Evolutionary conservation across 2,329 filamentous ascomycete species (phyloP), one percentile per base, ranked within the genome.

Genomic region (Zasmidium angulare): DNA sequence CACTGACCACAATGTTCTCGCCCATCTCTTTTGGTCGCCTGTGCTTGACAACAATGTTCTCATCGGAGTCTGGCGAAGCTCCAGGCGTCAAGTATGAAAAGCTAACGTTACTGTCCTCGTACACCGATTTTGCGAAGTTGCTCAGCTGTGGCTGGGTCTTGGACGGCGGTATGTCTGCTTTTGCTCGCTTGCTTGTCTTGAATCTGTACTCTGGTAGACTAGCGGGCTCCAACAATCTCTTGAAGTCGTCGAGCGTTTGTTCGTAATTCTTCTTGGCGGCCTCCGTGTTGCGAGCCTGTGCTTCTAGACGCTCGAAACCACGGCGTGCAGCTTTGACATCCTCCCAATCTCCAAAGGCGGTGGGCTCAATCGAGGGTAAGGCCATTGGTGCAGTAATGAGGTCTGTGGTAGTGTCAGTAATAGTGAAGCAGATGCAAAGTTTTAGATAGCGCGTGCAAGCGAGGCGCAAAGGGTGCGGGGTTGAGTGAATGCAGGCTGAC

Each of bases 161-260:
- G 19, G 59, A 46, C 22, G 51, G 50, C 17, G 58, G 47, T n/a
- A 57, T 55, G 47, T 47, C 58, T n/a, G 31, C 49, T 3, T 47
- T 47, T 17, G 58, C 56, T 29, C 50, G 61, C 36, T 64, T 63
- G 2, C 63, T 62, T 40, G 46, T 53, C 58, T 69, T 72, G 64
- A 90, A 88, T 54, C 65, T 65, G 60, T 85, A 90, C 68, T 88
- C 78, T 10, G 89, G 88, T 63, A 89, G 79, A 61, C 87, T 86
- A n/a, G 87, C 84, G 1, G 86, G 83, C 69, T 87, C 86, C 57
- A 97, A 75, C 46, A 96, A 82, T 63, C 87, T 86, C 58, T 90
- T 84, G 26, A 97, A 80, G 72, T 93, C 87, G 67, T 89, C 83
- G 49, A 93, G 81, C 11, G 87, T 88, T 66, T 88, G 86, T 66